A percentile compares a stretch with the other conserved stretches of the same genome.
phyloP scores from a whole-genome alignment of 129 eudicot genomes.

The Helianthus tuberosus region DNA sequence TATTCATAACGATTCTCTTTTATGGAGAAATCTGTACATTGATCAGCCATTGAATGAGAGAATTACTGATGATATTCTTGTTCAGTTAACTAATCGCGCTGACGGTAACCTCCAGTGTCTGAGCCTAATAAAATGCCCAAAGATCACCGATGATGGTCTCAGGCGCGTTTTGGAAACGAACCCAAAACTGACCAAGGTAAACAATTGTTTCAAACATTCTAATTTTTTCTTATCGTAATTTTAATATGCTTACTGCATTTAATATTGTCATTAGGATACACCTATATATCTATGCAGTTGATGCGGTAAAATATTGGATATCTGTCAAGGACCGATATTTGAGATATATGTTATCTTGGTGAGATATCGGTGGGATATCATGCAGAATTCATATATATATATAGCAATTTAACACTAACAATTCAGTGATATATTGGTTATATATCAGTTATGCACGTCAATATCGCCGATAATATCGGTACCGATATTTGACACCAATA shows the following conservation, averaged over 20 bases:
- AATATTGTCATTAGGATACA: neutral
- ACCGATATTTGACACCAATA: too few relatives aligned
- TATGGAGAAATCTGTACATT: conserved; percentile 73
- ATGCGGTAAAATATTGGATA: too few relatives aligned
- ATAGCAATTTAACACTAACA: too few relatives aligned
- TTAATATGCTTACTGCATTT: neutral
- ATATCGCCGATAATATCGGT: too few relatives aligned
- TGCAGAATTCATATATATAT: too few relatives aligned
- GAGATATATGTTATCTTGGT: too few relatives aligned
- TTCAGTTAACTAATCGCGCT: conserved; percentile 69
- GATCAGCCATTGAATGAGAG: conserved; percentile 68
- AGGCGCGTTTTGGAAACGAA: conserved; percentile 58
- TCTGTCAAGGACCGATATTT: too few relatives aligned
- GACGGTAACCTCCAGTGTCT: conserved; percentile 72
- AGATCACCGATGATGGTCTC: conserved; percentile 76
- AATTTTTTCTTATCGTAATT: neutral
- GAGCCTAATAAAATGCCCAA: conserved; percentile 73
- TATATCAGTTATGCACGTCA: too few relatives aligned
- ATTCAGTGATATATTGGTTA: too few relatives aligned
- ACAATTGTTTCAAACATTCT: neutral
- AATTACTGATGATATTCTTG: conserved; percentile 72
- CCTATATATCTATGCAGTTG: neutral
- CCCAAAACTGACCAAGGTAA: conserved; percentile 75
- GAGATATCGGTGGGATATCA: too few relatives aligned
- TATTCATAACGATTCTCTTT: conserved; percentile 62